phyloP scores from a whole-genome alignment of 257 asterid genomes.

The Osmanthus fragrans region DNA sequence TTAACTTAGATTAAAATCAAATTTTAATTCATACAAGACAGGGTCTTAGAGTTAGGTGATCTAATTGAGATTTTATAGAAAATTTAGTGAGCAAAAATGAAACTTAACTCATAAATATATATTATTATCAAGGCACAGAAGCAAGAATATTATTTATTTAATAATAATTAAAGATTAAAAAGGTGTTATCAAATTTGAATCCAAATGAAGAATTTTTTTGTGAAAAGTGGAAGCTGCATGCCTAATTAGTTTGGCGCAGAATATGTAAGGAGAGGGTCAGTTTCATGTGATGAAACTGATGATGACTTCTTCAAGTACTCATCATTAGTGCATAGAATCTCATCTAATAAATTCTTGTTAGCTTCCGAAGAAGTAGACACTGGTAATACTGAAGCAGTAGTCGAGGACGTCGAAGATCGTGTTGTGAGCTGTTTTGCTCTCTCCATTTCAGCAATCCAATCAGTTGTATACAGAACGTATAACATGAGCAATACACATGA shows the following conservation, averaged over 20 bases:
- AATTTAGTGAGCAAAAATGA: too few species aligned
- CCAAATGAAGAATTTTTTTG: not conserved
- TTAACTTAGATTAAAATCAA: too few species aligned
- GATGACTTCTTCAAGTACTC: constrained; percentile 27
- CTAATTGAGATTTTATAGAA: too few species aligned
- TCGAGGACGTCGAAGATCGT: not conserved
- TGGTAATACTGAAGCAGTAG: not conserved
- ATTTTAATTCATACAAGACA: too few species aligned
- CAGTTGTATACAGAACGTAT: constrained; percentile 55
- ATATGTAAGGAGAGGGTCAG: constrained; percentile 52
- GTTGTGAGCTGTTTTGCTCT: constrained; percentile 63
- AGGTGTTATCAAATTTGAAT: not conserved
- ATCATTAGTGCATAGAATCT: constrained; percentile 47
- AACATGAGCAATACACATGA: constrained; percentile 76
- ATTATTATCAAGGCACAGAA: not conserved
- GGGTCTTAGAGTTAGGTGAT: too few species aligned
- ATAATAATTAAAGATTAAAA: not conserved
- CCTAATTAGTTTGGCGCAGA: constrained; percentile 35
- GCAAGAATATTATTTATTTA: not conserved
- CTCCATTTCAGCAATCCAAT: constrained; percentile 69
- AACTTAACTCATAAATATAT: too few species aligned
- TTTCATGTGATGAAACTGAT: constrained; percentile 43
- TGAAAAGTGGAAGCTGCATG: constrained; percentile 1
- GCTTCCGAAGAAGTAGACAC: not conserved
- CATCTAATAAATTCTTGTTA: constrained; percentile 28